Conservation (phyloP, 164 flowering plant genomes). For the Berberis thunbergii region DNA sequence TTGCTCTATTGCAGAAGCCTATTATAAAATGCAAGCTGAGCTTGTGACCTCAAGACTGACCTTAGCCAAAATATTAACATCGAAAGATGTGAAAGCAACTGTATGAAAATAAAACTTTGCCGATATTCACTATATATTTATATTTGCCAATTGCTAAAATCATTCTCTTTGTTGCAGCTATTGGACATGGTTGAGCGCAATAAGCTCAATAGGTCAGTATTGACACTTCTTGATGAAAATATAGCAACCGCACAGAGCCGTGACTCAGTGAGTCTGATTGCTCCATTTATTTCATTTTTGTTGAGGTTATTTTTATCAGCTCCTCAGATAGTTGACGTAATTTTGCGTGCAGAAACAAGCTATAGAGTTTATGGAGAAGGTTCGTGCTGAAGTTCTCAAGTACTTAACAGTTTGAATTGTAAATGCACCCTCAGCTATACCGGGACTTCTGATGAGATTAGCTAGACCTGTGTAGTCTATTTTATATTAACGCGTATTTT, state of each 20-base stretch:
- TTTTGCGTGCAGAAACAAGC: slow-evolving; percentile 56
- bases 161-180: slow-evolving; percentile 35
- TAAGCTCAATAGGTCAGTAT: slow-evolving; percentile 60
- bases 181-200: slow-evolving; percentile 80
- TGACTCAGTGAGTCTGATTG: slow-evolving; percentile 45
- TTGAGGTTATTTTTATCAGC: background rate
- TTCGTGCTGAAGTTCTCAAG: slow-evolving; percentile 68
- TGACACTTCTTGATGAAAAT: slow-evolving; percentile 86
- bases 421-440: too few relatives aligned
- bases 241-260: slow-evolving; percentile 62
- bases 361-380: slow-evolving; percentile 82
- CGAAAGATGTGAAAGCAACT: slow-evolving; percentile 75
- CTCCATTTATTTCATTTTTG: background rate
- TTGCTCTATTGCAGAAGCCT: slow-evolving; percentile 62
- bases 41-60: slow-evolving; percentile 51
- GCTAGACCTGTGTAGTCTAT: too few relatives aligned
- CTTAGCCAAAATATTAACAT: slow-evolving; percentile 61
- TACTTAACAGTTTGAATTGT: slow-evolving; percentile 47
- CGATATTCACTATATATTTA: background rate
- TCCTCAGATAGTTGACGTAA: background rate
- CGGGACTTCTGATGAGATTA: too few relatives aligned
- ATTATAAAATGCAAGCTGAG: slow-evolving; percentile 70
- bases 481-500: too few relatives aligned
- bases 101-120: slow-evolving; percentile 26
- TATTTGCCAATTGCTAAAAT: slow-evolving; percentile 1